Conservation (phyloP, 2,329 filamentous ascomycete genomes). For the Aspergillus clavatus region DNA sequence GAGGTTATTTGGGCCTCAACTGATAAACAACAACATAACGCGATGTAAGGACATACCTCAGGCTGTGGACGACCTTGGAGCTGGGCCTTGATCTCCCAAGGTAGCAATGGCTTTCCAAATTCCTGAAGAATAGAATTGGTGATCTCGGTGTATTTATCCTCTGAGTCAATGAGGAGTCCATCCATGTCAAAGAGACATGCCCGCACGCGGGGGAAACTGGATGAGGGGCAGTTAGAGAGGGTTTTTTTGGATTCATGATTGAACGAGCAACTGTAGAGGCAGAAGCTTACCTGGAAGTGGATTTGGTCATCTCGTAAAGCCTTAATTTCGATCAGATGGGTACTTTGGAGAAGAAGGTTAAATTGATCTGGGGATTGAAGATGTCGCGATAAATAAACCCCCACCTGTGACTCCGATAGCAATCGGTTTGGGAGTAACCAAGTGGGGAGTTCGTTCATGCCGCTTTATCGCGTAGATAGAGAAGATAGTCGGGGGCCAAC, state of each 20-base stretch:
- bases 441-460: neutral
- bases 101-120: conserved; percentile 69
- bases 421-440: neutral
- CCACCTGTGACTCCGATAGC: neutral
- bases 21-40: neutral
- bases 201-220: conserved; percentile 70
- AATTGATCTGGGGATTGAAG: neutral
- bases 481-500: neutral
- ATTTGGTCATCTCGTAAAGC: neutral
- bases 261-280: neutral
- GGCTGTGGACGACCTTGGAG: conserved; percentile 64
- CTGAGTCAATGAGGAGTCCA: conserved; percentile 87
- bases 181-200: conserved; percentile 99
- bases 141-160: conserved; percentile 80
- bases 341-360: neutral
- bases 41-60: conserved; percentile 36
- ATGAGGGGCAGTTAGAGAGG: neutral
- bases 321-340: neutral
- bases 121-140: conserved; percentile 76
- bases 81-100: conserved; percentile 91
- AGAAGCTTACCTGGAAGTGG: neutral
- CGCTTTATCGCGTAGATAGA: neutral
- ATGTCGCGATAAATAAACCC: neutral
- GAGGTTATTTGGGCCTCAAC: neutral
- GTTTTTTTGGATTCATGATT: neutral